These are phyloP conservation scores for Pyrus hybrid DNA, from an alignment of 331 rosid genomes.

Conservation along the genomic window DNA sequence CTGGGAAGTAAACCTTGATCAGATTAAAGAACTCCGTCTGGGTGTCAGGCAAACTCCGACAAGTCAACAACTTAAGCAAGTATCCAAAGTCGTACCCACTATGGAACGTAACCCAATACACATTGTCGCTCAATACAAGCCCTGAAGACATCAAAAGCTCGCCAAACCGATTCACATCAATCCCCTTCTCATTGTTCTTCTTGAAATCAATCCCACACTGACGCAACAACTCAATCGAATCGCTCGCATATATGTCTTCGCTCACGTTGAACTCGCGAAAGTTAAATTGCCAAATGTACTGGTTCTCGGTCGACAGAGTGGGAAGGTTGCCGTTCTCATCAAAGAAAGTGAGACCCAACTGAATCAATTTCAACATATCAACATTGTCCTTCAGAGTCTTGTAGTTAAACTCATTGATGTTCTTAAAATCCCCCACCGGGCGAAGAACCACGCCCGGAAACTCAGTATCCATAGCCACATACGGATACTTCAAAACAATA, in stretches of 20 bases:
- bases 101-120: conserved; percentile 83
- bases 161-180: conserved; percentile 69
- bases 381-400: conserved; percentile 82
- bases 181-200: conserved; percentile 84
- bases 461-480: conserved; percentile 87
- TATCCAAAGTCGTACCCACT: conserved; percentile 92
- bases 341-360: conserved; percentile 81
- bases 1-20: conserved; percentile 70
- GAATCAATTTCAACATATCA: conserved; percentile 93
- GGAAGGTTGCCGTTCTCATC: conserved; percentile 77
- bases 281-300: conserved; percentile 86
- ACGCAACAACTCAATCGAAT: conserved; percentile 71
- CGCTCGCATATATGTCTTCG: conserved; percentile 77
- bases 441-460: conserved; percentile 96
- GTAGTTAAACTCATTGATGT: conserved; percentile 73
- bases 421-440: conserved; percentile 63
- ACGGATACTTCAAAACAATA: conserved; percentile 49
- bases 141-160: conserved; percentile 93
- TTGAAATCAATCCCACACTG: conserved; percentile 83
- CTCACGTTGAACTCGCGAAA: conserved; percentile 78
- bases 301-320: conserved; percentile 45
- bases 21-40: conserved; percentile 65
- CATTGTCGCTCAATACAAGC: conserved; percentile 48
- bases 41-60: conserved; percentile 55
- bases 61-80: conserved; percentile 78